Evolutionary conservation across 345 rosid species (phyloP).

Genomic region (Lumnitzera littorea): DNA sequence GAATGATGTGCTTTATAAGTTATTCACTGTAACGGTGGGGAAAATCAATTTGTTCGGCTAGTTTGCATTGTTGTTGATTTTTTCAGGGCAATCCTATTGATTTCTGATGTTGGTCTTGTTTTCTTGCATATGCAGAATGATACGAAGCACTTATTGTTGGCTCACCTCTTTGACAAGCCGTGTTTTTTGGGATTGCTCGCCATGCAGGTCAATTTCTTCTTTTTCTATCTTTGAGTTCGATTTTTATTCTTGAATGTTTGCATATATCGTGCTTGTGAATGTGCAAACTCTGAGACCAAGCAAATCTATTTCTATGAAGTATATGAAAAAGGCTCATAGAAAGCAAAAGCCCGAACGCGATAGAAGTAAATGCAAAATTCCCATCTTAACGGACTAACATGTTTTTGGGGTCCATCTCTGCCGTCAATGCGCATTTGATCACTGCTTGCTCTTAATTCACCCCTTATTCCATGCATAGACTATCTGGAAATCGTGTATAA

Average conservation of each 20-base stretch:
- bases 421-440: no score
- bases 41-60: not conserved
- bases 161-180: conserved; percentile 94
- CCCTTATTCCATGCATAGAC: no score
- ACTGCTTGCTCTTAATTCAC: no score
- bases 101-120: conserved; percentile 8
- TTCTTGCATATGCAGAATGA: conserved; percentile 48
- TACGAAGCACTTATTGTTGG: conserved; percentile 72
- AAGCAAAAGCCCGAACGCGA: no score
- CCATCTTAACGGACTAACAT: no score
- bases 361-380: no score
- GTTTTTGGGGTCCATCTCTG: no score
- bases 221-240: not conserved
- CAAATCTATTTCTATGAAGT: no score
- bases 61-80: not conserved
- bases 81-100: not conserved
- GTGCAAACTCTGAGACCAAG: no score
- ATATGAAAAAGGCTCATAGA: no score
- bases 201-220: conserved; percentile 32
- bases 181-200: conserved; percentile 95
- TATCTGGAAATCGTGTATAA: not conserved
- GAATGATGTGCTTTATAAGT: conserved; percentile 87
- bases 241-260: no score
- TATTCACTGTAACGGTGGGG: conserved; percentile 59
- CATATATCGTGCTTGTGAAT: no score